These are phyloP conservation scores for Brassica hybrid DNA, from an alignment of 441 rosid genomes.

Conservation along the genomic window DNA sequence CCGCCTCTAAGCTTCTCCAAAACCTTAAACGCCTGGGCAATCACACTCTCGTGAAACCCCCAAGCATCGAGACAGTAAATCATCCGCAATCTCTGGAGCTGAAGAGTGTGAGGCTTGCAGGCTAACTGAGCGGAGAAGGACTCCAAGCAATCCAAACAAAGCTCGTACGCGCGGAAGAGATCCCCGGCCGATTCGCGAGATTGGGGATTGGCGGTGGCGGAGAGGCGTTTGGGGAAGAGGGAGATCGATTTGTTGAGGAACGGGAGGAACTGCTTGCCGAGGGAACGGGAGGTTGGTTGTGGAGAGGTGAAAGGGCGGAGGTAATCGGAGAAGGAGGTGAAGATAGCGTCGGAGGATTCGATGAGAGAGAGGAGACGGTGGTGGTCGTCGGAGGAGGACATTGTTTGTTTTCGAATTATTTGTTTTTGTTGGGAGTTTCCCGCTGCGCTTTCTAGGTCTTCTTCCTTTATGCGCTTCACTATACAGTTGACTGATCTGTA, in stretches of 20 bases:
- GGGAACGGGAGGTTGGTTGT: conserved; percentile 43
- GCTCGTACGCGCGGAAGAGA: conserved; percentile 53
- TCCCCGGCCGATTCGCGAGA: conserved; percentile 40
- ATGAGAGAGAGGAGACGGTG: conserved; percentile 41
- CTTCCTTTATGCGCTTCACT: neutral
- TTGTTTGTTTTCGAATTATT: neutral
- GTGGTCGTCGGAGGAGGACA: conserved; percentile 42
- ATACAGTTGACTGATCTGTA: no score
- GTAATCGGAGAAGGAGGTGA: conserved; percentile 49
- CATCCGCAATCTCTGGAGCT: conserved; percentile 61
- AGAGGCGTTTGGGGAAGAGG: conserved; percentile 54
- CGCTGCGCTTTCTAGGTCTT: neutral
- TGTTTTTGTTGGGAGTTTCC: neutral
- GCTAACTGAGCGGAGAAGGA: conserved; percentile 69
- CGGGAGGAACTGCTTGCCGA: conserved; percentile 51
- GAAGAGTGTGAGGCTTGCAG: conserved; percentile 62
- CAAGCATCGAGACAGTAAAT: conserved; percentile 52
- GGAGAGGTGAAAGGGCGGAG: conserved; percentile 47
- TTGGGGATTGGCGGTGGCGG: conserved; percentile 23
- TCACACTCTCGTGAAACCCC: conserved; percentile 49
- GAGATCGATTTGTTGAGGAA: conserved; percentile 52
- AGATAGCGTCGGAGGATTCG: conserved; percentile 43
- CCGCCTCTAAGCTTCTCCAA: neutral
- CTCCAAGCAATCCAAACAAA: conserved; percentile 77
- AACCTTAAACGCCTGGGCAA: conserved; percentile 15